A percentile compares a stretch with the other conserved stretches of the same genome.
Conservation (phyloP, 768 basidiomycete species). For the Hygrocybe coccinea region DNA sequence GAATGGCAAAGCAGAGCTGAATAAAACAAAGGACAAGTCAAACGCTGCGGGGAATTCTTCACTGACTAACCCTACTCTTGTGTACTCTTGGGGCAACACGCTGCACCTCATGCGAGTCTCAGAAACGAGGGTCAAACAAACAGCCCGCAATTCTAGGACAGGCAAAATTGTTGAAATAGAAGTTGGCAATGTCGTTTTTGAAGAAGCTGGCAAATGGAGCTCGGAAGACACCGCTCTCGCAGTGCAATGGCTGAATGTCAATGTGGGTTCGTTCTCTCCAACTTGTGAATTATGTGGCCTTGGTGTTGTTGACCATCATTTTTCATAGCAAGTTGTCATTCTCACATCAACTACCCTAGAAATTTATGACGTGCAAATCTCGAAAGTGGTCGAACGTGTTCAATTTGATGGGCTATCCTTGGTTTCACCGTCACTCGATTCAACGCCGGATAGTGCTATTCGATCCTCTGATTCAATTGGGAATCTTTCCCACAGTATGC, state of each 20-base stretch:
- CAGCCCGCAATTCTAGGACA: slow-evolving; percentile 47
- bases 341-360: slow-evolving; percentile 55
- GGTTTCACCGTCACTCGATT: slow-evolving; percentile 48
- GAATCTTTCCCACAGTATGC: slow-evolving; percentile 65
- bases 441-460: slow-evolving; percentile 43
- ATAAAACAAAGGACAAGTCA: slow-evolving; percentile 4
- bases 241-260: slow-evolving; percentile 82
- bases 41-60: background rate
- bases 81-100: slow-evolving; percentile 77
- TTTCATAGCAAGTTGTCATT: slow-evolving; percentile 59
- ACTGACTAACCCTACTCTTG: slow-evolving; percentile 58
- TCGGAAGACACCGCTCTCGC: slow-evolving; percentile 61
- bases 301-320: slow-evolving; percentile 5
- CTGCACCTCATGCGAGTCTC: slow-evolving; percentile 63
- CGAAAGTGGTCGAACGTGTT: slow-evolving; percentile 58
- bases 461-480: slow-evolving; percentile 46
- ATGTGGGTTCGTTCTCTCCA: slow-evolving; percentile 56
- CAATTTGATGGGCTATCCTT: slow-evolving; percentile 53
- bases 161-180: slow-evolving; percentile 58
- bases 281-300: too few species aligned
- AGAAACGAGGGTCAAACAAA: slow-evolving; percentile 52
- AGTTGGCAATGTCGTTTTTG: slow-evolving; percentile 60
- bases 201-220: slow-evolving; percentile 55
- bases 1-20: slow-evolving; percentile 12
- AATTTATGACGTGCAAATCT: slow-evolving; percentile 61